Percentiles rank a stretch among this genome's conserved stretches.
Evolutionary conservation across 1,284 basidiomycete genomes (phyloP).

Genomic region (Meripilus lineatus): DNA sequence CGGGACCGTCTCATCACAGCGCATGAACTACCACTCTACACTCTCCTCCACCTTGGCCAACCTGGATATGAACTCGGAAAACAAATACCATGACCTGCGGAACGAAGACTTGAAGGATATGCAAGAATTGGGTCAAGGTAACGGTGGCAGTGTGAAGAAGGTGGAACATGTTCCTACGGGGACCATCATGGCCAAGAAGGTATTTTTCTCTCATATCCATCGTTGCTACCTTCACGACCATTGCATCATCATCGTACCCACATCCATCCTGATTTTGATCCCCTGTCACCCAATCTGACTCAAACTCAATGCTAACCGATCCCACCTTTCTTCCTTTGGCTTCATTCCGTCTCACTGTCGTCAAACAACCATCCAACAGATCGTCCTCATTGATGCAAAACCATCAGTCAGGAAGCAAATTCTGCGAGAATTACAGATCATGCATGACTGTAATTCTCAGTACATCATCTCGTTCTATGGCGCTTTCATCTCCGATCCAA

Average conservation of each 20-base stretch:
- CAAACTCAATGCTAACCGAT: neutral
- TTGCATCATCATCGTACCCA: neutral
- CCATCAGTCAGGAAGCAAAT: slow-evolving; percentile 98
- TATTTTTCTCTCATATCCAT: slow-evolving; percentile 32
- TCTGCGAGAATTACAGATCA: slow-evolving; percentile 94
- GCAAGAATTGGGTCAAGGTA: slow-evolving; percentile 91
- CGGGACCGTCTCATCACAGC: slow-evolving; percentile 36
- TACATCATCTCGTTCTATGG: slow-evolving; percentile 98
- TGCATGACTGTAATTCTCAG: slow-evolving; percentile 92
- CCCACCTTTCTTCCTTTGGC: no score
- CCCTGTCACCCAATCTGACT: neutral
- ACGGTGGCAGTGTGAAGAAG: slow-evolving; percentile 95
- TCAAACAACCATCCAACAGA: slow-evolving; percentile 43
- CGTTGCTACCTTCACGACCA: no score
- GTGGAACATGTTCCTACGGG: slow-evolving; percentile 91
- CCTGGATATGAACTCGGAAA: slow-evolving; percentile 70
- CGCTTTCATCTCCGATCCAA: slow-evolving; percentile 93
- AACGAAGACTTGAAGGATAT: slow-evolving; percentile 83
- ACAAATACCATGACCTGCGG: slow-evolving; percentile 65
- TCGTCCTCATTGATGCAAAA: slow-evolving; percentile 97
- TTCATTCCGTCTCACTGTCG: neutral
- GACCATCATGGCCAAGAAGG: slow-evolving; percentile 94
- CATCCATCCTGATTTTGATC: neutral
- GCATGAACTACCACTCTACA: slow-evolving; percentile 66
- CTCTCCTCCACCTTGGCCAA: slow-evolving; percentile 72